These are phyloP conservation scores for Leptographium procerum DNA, from an alignment of 2,329 filamentous ascomycete species.

Conservation along the genomic window DNA sequence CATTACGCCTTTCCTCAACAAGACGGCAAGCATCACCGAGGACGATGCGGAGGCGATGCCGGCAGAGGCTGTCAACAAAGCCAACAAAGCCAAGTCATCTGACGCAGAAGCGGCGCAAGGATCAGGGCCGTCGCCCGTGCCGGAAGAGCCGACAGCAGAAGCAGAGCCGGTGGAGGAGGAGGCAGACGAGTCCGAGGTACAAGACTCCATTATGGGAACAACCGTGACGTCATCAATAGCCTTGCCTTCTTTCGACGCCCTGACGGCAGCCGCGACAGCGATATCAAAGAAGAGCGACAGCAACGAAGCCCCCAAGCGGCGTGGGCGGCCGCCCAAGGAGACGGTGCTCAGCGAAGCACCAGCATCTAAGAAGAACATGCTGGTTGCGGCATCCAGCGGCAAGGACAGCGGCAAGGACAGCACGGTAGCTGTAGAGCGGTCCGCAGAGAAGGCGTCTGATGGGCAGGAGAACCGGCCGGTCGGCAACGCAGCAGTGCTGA, in stretches of 20 bases:
- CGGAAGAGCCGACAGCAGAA: not conserved
- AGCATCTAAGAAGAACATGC: slow-evolving; percentile 32
- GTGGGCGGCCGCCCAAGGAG: slow-evolving; percentile 30
- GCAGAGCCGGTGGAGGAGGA: not conserved
- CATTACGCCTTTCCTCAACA: slow-evolving; percentile 85
- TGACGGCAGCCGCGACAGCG: not conserved
- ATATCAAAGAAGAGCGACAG: slow-evolving; percentile 4
- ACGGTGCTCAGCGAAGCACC: slow-evolving; percentile 34
- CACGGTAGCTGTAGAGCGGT: slow-evolving; percentile 25
- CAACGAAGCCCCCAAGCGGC: slow-evolving; percentile 22
- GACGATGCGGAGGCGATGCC: slow-evolving; percentile 17
- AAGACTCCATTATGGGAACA: slow-evolving; percentile 11
- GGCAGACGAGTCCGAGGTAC: slow-evolving; percentile 10
- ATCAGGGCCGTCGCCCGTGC: not conserved
- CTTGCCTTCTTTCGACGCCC: not conserved
- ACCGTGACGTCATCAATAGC: not conserved
- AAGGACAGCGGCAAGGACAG: slow-evolving; percentile 7
- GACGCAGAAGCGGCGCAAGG: too few species aligned
- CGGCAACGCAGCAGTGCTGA: slow-evolving; percentile 14
- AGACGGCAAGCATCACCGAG: slow-evolving; percentile 38
- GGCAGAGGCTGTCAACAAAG: not conserved
- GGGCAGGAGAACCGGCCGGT: slow-evolving; percentile 21
- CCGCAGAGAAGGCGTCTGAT: slow-evolving; percentile 14
- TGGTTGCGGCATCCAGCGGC: slow-evolving; percentile 11
- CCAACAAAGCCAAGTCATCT: too few species aligned